Conservation (phyloP, 1,284 basidiomycete genomes). For the Ceratorhiza oryzae-sativae region DNA sequence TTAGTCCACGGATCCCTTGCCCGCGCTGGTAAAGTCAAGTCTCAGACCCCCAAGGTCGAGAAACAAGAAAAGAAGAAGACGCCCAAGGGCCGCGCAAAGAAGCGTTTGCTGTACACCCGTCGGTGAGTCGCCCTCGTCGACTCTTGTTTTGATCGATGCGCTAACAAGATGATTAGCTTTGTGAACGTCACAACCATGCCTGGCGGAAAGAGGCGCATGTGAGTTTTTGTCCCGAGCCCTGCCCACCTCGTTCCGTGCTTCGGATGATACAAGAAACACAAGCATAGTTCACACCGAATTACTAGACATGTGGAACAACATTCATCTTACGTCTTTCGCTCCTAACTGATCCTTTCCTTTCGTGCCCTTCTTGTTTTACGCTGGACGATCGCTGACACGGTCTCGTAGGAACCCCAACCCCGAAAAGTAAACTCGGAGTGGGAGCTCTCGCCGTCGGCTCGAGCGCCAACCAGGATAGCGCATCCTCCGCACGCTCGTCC, state of each 20-base stretch:
- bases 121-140: slow-evolving; percentile 62
- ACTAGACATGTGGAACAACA: slow-evolving; percentile 72
- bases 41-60: slow-evolving; percentile 96
- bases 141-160: neutral
- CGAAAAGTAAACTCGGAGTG: slow-evolving; percentile 66
- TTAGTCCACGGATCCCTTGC: slow-evolving; percentile 99
- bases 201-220: slow-evolving; percentile 96
- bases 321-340: slow-evolving; percentile 90
- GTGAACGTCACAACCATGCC: slow-evolving; percentile 92
- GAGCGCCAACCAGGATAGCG: slow-evolving; percentile 24
- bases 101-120: slow-evolving; percentile 93
- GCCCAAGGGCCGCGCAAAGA: slow-evolving; percentile 95
- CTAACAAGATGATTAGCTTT: slow-evolving; percentile 63
- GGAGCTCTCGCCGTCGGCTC: slow-evolving; percentile 6
- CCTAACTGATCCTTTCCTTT: slow-evolving; percentile 74
- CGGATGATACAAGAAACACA: slow-evolving; percentile 69
- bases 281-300: slow-evolving; percentile 95
- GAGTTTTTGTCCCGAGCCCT: slow-evolving; percentile 55
- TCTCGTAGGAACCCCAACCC: slow-evolving; percentile 78
- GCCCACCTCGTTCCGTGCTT: slow-evolving; percentile 7
- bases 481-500: slow-evolving; percentile 11
- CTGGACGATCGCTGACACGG: slow-evolving; percentile 24
- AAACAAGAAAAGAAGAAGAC: slow-evolving; percentile 98
- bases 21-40: slow-evolving; percentile 99
- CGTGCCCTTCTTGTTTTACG: slow-evolving; percentile 10